A percentile compares a stretch with the other conserved stretches of the same genome.
Evolutionary conservation across 2,329 filamentous ascomycete genomes (phyloP).

Genomic region (Akanthomyces muscarius): DNA sequence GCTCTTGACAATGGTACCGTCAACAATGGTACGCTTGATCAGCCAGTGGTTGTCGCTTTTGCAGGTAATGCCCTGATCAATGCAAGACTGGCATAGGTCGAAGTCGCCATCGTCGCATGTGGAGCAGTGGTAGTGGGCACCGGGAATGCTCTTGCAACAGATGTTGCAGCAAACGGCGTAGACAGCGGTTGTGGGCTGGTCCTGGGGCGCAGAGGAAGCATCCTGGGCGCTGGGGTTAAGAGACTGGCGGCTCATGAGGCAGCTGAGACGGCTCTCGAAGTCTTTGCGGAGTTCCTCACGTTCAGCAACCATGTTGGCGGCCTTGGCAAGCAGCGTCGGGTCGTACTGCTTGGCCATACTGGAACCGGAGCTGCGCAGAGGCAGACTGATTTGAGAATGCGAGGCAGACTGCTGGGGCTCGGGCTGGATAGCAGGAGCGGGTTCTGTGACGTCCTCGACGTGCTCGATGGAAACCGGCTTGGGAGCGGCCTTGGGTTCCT

Average conservation of each 20-base stretch:
- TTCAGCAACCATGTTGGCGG: constrained; percentile 25
- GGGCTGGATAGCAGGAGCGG: constrained; percentile 19
- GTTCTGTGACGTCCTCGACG: constrained; percentile 48
- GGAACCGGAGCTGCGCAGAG: constrained; percentile 22
- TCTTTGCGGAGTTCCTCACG: constrained; percentile 24
- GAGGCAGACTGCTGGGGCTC: constrained; percentile 23
- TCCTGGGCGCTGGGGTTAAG: background rate
- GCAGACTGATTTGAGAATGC: constrained; percentile 23
- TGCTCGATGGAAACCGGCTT: constrained; percentile 50
- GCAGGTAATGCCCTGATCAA: constrained; percentile 73
- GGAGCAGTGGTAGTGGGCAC: constrained; percentile 90
- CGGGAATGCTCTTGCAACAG: constrained; percentile 73
- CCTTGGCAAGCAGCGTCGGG: constrained; percentile 25
- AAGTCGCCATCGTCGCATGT: constrained; percentile 92
- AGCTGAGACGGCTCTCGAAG: constrained; percentile 27
- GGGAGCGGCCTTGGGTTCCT: constrained; percentile 31
- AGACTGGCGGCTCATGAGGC: constrained; percentile 23
- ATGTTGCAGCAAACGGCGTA: constrained; percentile 94
- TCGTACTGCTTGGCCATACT: constrained; percentile 28
- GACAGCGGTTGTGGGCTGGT: constrained; percentile 1
- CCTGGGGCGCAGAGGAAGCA: background rate
- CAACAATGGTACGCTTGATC: constrained; percentile 80
- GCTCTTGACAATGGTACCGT: constrained; percentile 78
- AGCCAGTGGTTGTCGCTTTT: constrained; percentile 81
- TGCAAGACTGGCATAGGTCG: constrained; percentile 80